These are phyloP conservation scores for Gigaspora rosea DNA, from an alignment of 192 early-diverging fungal genomes.

Conservation along the genomic window DNA sequence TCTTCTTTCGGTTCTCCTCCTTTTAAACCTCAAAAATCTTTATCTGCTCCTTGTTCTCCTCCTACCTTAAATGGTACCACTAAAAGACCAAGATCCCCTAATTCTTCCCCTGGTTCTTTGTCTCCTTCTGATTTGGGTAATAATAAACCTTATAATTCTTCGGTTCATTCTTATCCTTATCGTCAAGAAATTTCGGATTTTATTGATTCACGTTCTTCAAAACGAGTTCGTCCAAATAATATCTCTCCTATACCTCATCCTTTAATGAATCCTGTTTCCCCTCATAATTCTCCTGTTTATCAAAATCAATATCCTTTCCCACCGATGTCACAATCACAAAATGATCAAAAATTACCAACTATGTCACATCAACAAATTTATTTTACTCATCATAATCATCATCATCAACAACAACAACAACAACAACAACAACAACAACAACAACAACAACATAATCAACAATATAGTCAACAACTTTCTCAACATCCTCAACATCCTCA, in stretches of 20 bases:
- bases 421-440: conserved; percentile 13
- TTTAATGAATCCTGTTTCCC: no score
- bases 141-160: neutral
- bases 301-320: no score
- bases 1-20: neutral
- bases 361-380: neutral
- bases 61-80: neutral
- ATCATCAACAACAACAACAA: neutral
- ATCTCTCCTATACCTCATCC: no score
- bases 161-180: neutral
- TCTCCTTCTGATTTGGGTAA: neutral
- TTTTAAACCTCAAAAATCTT: neutral
- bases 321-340: neutral
- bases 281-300: no score
- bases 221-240: no score
- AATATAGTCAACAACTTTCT: neutral
- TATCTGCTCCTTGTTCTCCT: conserved; percentile 32
- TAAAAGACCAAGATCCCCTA: conserved; percentile 22
- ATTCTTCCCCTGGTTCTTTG: conserved; percentile 20
- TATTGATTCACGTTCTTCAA: no score
- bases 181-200: neutral
- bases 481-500: neutral
- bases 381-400: neutral
- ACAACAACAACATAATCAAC: neutral
- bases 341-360: neutral